phyloP scores from a whole-genome alignment of 2,329 filamentous ascomycete species.

The Aspergillus ibericus region DNA sequence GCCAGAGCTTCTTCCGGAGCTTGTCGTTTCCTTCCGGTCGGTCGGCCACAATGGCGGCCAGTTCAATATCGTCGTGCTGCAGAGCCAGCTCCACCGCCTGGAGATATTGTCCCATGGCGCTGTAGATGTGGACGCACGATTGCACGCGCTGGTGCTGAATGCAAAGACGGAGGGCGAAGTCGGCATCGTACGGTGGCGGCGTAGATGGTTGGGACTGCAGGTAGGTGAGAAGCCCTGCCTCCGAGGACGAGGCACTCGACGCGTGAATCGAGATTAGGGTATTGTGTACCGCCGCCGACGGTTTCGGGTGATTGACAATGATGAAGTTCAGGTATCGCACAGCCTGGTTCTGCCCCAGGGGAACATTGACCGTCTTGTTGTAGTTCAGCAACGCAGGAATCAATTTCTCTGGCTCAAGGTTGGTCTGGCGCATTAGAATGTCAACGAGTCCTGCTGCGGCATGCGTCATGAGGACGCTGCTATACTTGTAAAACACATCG shows the following conservation, averaged over 20 bases:
- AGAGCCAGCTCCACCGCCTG: conserved; percentile 91
- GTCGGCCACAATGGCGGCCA: conserved; percentile 87
- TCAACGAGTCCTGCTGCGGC: conserved; percentile 85
- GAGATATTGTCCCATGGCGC: conserved; percentile 89
- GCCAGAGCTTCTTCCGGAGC: conserved; percentile 90
- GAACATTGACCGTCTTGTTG: conserved; percentile 68
- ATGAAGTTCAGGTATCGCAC: conserved; percentile 91
- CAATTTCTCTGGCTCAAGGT: conserved; percentile 79
- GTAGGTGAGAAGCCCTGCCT: conserved; percentile 82
- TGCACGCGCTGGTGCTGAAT: conserved; percentile 92
- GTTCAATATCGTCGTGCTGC: conserved; percentile 83
- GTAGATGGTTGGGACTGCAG: conserved; percentile 87
- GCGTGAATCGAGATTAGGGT: conserved; percentile 96
- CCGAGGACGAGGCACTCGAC: conserved; percentile 77
- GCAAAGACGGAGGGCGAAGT: conserved; percentile 92
- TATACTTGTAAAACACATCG: conserved; percentile 94
- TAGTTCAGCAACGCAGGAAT: conserved; percentile 95
- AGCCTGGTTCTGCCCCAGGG: conserved; percentile 79
- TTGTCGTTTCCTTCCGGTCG: conserved; percentile 72
- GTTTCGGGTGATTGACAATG: conserved; percentile 78
- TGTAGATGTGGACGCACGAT: conserved; percentile 96
- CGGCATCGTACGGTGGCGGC: conserved; percentile 82
- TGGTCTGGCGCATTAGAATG: conserved; percentile 86
- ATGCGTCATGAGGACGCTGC: conserved; percentile 93
- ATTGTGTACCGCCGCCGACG: conserved; percentile 86